Base-by-base conservation (phyloP, 2,329 filamentous ascomycete genomes). In the Ophiognomonia clavigignenti-juglandacearum region DNA sequence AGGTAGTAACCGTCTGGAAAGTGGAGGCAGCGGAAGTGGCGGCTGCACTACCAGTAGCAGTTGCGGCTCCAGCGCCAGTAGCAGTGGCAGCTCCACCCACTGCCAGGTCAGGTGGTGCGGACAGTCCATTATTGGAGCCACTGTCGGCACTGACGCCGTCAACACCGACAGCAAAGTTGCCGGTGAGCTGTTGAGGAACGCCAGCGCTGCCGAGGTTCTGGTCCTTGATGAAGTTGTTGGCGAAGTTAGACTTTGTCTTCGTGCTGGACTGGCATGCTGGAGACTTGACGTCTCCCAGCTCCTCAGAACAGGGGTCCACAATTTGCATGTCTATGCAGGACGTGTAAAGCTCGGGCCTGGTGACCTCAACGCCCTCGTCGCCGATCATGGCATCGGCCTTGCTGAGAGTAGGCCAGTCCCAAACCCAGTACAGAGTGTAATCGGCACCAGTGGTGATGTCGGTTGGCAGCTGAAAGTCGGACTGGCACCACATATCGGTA, bases 341-440 rank as follows among this genome's bases (percentile, higher is more conserved):
- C 7, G 62, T 65, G 71, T 75, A 62, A 46, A 67, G 60, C 53
- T 64, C 65, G 1, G 59, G 58, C 3, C 56, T 59, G 16, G 55
- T 55, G 47, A 68, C 54, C 4, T 56, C 54, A 38, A 60, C 61
- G 39, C 66, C 70, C 18, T 58, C 61, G 14, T 65, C 61, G 29
- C 54, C 50, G 34, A 54, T 56, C 24, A 56, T 51, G 42, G 59
- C 55, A 16, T 58, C 56, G 37, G 65, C 59, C 41, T 63, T 47
- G 55, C 64, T 63, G 27, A 81, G 71, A 13, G 80, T 83, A 3
- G 85, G 84, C 88, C 90, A 98, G 65, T 95, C 86, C 93, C 93
- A 97, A 38, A 96, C 85, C 92, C 92, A 97, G 73, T 96, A 95
- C 43, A 96, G 68, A 3, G 89, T 92, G 63, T 91, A 88, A 23